Evolutionary conservation across 1,284 basidiomycete species (phyloP), one percentile per base, ranked within the genome.

Genomic region (Puccinia triticina): DNA sequence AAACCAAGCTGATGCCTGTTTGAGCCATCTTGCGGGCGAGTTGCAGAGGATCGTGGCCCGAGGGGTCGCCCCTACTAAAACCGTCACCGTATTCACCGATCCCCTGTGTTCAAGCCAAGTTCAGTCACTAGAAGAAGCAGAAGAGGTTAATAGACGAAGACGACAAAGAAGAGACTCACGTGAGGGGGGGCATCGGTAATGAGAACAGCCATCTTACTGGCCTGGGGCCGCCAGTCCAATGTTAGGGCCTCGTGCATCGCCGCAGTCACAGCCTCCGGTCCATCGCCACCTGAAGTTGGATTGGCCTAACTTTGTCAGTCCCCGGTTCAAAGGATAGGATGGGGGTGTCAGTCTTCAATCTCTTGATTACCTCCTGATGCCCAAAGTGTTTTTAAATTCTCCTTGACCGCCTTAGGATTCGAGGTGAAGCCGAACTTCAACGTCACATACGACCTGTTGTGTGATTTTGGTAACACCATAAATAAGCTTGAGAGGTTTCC

Each of bases 181-280:
- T 99, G 96, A 40, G 96, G 95, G 37, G 96, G 97, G 0, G 96
- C 96, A 89, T 99, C 97, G 46, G 57, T 74, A 43, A 84, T 84
- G 18, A 88, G 78, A 11, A 88, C 87, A 1, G 85, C 91, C 93
- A 99, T 98, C 89, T 94, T 97, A 86, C 93, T 95, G 23, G 96
- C 94, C 77, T 91, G 88, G 73, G 90, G 89, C 84, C 97, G 90
- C 97, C 97, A 99, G 57, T 95, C 92, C 91, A 98, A 93, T 14
- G 88, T 87, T 84, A 95, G 87, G 21, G 92, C 92, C 84, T 96
- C 95, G 11, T 92, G 92, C 88, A 99, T 89, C 16, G 93, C 96
- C 3, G 96, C 95, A 0, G 97, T 99, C 82, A 98, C 94, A 3
- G 96, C 97, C 87, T 99, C 97, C 0, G 97, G 97, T 0, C 97